Evolutionary conservation across 805 yeast genomes (phyloP).

Genomic region (Barnettozyma wickerhamii): DNA sequence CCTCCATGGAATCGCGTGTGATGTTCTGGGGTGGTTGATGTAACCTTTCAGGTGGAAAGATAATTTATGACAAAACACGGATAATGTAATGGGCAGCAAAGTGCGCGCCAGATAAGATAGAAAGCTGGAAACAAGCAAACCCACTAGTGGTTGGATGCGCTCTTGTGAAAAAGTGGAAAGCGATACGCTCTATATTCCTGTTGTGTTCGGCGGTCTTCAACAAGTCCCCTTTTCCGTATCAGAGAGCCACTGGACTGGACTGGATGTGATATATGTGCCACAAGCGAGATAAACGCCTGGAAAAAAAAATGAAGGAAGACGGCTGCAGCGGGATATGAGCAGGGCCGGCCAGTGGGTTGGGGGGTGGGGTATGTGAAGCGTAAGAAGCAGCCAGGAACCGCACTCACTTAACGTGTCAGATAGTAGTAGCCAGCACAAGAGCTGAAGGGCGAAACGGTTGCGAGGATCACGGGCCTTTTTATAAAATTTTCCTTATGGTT

Average conservation of each 20-base stretch:
- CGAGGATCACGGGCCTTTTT: neutral
- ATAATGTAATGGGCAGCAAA: neutral
- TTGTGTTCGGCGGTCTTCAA: no score
- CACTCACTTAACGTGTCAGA: no score
- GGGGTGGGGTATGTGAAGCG: neutral
- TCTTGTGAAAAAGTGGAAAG: neutral
- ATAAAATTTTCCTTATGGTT: neutral
- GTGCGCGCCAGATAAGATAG: neutral
- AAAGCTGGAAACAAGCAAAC: neutral
- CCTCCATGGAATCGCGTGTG: neutral
- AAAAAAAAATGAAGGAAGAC: neutral
- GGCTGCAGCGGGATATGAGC: neutral
- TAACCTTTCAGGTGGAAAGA: no score
- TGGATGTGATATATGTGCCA: neutral
- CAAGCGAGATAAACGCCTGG: neutral
- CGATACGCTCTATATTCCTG: neutral
- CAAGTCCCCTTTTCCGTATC: no score
- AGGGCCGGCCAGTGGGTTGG: neutral
- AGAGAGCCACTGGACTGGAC: no score
- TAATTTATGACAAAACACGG: neutral
- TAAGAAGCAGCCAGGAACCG: no score
- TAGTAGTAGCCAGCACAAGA: no score
- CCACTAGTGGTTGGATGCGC: neutral
- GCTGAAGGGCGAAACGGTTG: neutral
- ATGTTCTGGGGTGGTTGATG: neutral